Evolutionary conservation across 140 eudicot species (phyloP).

Genomic region (Cichorium intybus): DNA sequence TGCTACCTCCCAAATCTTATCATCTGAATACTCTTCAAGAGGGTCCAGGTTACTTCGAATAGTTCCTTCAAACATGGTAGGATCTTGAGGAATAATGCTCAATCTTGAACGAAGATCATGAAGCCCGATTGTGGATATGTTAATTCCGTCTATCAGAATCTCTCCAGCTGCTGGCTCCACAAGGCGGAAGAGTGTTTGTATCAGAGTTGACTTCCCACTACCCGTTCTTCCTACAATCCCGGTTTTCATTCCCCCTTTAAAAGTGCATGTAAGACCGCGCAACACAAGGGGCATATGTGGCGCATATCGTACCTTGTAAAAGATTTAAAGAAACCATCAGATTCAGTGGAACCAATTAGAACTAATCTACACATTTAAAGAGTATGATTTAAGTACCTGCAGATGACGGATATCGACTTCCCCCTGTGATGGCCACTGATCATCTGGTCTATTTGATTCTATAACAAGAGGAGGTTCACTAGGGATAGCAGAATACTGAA

Average conservation of each 20-base stretch:
- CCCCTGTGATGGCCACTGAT: conserved; percentile 74
- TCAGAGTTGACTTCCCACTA: conserved; percentile 85
- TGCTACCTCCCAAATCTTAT: conserved; percentile 91
- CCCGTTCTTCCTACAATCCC: conserved; percentile 94
- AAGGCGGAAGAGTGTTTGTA: conserved; percentile 85
- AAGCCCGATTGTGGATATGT: conserved; percentile 49
- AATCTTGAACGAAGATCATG: conserved; percentile 59
- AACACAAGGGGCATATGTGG: conserved; percentile 91
- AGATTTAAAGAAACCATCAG: not conserved
- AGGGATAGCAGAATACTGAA: conserved; percentile 65
- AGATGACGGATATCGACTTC: conserved; percentile 58
- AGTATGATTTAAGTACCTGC: conserved; percentile 44
- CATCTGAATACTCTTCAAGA: conserved; percentile 83
- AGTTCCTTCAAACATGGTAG: conserved; percentile 66
- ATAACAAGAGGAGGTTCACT: conserved; percentile 77
- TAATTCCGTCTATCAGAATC: conserved; percentile 44
- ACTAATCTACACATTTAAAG: not conserved
- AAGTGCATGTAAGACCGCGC: conserved; percentile 79
- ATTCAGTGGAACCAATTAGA: not conserved
- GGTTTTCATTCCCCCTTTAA: conserved; percentile 70
- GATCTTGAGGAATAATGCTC: conserved; percentile 72
- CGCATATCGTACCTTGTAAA: conserved; percentile 78
- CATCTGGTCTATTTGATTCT: conserved; percentile 59
- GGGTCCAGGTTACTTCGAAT: conserved; percentile 80
- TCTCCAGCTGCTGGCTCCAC: conserved; percentile 70